These are phyloP conservation scores for Cladochytrium replicatum DNA, from an alignment of 192 early-diverging fungal species.

Conservation along the genomic window DNA sequence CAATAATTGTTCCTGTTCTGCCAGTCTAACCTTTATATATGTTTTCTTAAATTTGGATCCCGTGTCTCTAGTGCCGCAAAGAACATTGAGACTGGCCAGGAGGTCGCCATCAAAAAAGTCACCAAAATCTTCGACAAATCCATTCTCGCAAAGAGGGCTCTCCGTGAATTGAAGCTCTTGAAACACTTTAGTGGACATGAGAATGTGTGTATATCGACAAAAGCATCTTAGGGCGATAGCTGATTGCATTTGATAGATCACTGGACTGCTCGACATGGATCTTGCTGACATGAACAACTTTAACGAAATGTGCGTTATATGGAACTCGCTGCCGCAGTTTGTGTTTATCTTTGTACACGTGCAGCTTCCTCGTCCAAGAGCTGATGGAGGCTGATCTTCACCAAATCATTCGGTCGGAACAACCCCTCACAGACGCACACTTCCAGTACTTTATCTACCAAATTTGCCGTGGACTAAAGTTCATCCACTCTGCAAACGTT, in stretches of 20 bases:
- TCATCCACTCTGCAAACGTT: conserved; percentile 87
- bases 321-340: too few species aligned
- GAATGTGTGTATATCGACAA: too few species aligned
- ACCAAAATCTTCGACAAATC: conserved; percentile 73
- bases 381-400: conserved; percentile 86
- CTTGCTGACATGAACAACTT: conserved; percentile 46
- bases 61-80: conserved; percentile 80
- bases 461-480: conserved; percentile 78
- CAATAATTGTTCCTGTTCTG: too few species aligned
- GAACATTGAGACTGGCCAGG: conserved; percentile 64
- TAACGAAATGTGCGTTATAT: conserved; percentile 48
- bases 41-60: too few species aligned
- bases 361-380: conserved; percentile 53
- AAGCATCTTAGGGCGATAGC: too few species aligned
- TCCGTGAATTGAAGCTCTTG: conserved; percentile 88
- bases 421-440: conserved; percentile 74
- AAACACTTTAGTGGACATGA: conserved; percentile 90
- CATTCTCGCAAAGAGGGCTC: conserved; percentile 76
- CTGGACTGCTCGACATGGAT: conserved; percentile 54
- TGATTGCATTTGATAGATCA: conserved; percentile 35
- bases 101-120: conserved; percentile 92
- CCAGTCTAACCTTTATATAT: too few species aligned
- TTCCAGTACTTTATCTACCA: conserved; percentile 90
- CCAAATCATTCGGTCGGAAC: conserved; percentile 75
- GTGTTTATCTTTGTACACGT: neutral